Evolutionary conservation across 208 protist genomes (phyloP), one percentile per base, ranked within the genome.

Genomic region (Trypanosoma avium): DNA sequence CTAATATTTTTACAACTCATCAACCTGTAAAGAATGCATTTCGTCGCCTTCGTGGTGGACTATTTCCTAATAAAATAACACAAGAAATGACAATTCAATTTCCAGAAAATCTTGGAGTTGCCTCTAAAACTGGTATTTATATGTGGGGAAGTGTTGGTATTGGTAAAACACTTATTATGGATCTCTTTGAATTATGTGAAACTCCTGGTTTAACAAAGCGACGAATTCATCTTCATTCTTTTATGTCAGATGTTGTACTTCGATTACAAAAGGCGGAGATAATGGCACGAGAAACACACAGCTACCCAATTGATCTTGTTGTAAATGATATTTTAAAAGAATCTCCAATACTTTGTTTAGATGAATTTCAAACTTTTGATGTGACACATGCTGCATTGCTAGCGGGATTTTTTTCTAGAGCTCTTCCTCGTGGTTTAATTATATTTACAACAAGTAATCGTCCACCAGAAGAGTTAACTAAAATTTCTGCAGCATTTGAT

Each of bases 151-250:
- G 87, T 65, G 93, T 98, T n/a, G 95, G 95, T 4, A 95, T 96
- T 53, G 95, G 95, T 27, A 98, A 98, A 69, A 97, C 94, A 27
- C 90, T 97, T 77, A 71, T 97, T 30, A 90, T 98, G 64, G 95
- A 98, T 63, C 75, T 98, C 26, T 97, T 98, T 59, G 75, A 84
- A 36, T 77, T 95, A 33, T 92, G 88, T 48, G 73, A 77, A 24
- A 82, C 77, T 15, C 82, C 83, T 27, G 54, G 61, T 5, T 70
- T 82, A 22, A 64, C 69, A 3, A 97, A 97, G 70, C 84, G 90
- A 10, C 84, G 94, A 38, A 81, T 88, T 5, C 95, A 98, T 76
- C 81, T 98, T 7, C 90, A 97, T 69, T 86, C 88, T 26, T 98
- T 98, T 65, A 97, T 98, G 88, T 84, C 82, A 17, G 88, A 97